phyloP scores from a whole-genome alignment of 140 eudicot genomes.

The Cichorium intybus region DNA sequence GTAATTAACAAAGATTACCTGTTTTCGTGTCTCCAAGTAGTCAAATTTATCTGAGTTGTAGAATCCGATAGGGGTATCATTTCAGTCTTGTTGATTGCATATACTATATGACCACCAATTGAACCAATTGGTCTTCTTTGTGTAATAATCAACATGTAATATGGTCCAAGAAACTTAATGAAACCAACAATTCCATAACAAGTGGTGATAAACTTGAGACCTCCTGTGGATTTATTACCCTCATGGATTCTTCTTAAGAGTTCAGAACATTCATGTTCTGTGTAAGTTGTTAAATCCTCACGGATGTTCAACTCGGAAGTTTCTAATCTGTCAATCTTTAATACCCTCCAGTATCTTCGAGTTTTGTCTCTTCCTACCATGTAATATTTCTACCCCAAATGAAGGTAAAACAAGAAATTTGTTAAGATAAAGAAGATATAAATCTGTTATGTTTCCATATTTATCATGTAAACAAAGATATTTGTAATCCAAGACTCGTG shows the following conservation, averaged over 20 bases:
- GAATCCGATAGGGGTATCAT: slow-evolving; percentile 58
- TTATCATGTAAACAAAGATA: background rate
- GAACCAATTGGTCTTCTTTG: slow-evolving; percentile 74
- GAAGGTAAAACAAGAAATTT: background rate
- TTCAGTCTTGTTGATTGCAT: slow-evolving; percentile 75
- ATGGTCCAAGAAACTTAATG: slow-evolving; percentile 81
- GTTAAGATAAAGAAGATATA: slow-evolving; percentile 7
- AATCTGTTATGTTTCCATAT: background rate
- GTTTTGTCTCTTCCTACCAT: slow-evolving; percentile 86
- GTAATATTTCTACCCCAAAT: slow-evolving; percentile 50
- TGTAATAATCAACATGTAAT: slow-evolving; percentile 80
- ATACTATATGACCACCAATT: slow-evolving; percentile 73
- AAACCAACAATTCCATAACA: slow-evolving; percentile 92
- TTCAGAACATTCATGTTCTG: slow-evolving; percentile 67
- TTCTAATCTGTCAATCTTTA: slow-evolving; percentile 71
- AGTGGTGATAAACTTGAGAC: slow-evolving; percentile 70
- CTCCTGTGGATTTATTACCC: slow-evolving; percentile 84
- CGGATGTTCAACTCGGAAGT: slow-evolving; percentile 60
- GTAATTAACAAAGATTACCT: slow-evolving; percentile 41
- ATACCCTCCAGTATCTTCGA: slow-evolving; percentile 73
- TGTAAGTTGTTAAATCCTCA: slow-evolving; percentile 68
- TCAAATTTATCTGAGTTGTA: slow-evolving; percentile 33
- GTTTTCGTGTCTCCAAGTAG: slow-evolving; percentile 50
- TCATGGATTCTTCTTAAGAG: slow-evolving; percentile 73
- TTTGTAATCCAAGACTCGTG: background rate